A percentile compares a stretch with the other conserved stretches of the same genome.
These are phyloP conservation scores for Sanghuangporus weigelae DNA, from an alignment of 1,284 basidiomycete genomes.

Conservation along the genomic window DNA sequence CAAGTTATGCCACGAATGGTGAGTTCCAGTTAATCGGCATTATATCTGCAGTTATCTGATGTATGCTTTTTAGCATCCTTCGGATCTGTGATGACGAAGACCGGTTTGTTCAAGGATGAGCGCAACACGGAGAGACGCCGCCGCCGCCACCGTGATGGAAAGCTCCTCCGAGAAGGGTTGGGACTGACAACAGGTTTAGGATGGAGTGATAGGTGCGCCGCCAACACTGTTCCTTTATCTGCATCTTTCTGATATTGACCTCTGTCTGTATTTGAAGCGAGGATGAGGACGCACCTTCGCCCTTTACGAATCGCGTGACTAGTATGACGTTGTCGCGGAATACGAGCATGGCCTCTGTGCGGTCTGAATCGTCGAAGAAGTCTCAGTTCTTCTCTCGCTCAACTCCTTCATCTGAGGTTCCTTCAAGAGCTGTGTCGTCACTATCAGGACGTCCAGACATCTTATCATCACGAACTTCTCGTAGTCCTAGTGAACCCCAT, in stretches of 20 bases:
- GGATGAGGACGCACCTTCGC: conserved; percentile 76
- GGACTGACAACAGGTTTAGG: conserved; percentile 77
- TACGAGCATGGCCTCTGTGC: conserved; percentile 21
- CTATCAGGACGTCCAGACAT: not conserved
- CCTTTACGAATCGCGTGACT: conserved; percentile 61
- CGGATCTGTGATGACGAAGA: conserved; percentile 43
- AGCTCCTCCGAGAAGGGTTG: conserved; percentile 61
- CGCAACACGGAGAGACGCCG: conserved; percentile 60
- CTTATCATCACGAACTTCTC: not conserved
- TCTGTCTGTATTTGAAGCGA: conserved; percentile 40
- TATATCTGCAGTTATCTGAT: conserved; percentile 32
- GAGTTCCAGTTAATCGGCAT: conserved; percentile 14
- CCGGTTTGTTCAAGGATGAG: conserved; percentile 54
- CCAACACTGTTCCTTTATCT: conserved; percentile 31
- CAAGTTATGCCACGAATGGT: conserved; percentile 12
- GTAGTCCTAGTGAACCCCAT: not conserved
- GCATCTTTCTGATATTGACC: not conserved
- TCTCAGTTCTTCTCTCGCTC: conserved; percentile 5
- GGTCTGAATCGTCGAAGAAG: conserved; percentile 3
- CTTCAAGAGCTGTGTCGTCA: conserved; percentile 1
- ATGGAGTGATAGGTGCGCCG: conserved; percentile 64
- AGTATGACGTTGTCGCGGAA: conserved; percentile 31
- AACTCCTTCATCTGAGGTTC: not conserved
- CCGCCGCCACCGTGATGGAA: conserved; percentile 65
- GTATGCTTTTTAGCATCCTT: conserved; percentile 19